A percentile compares a stretch with the other conserved stretches of the same genome.
Conservation (phyloP, 106 monocot genomes). For the Acorus calamus region DNA sequence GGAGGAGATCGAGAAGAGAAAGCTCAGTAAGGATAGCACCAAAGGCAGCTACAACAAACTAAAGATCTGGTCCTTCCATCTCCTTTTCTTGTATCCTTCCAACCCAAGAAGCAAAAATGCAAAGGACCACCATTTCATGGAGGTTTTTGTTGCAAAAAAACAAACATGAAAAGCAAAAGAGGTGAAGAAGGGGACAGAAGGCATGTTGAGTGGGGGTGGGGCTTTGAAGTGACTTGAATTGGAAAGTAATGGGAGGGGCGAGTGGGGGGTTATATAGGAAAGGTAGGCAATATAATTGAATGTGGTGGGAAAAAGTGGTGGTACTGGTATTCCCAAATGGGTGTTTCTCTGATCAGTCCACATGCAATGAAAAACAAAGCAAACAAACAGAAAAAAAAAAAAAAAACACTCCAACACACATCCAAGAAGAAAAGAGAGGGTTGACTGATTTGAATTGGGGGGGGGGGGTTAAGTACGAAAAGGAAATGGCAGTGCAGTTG, state of each 20-base stretch:
- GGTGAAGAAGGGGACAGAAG: conserved; percentile 3
- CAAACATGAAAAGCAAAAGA: neutral
- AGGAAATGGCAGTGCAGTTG: no score
- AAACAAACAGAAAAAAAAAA: no score
- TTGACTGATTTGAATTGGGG: no score
- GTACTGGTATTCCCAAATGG: conserved; percentile 18
- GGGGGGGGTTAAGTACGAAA: no score
- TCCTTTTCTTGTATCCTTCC: conserved; percentile 3
- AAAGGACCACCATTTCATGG: neutral
- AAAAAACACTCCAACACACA: no score
- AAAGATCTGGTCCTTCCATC: neutral
- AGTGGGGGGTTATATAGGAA: conserved; percentile 13
- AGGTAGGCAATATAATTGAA: neutral
- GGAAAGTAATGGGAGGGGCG: neutral
- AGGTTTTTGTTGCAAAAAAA: neutral
- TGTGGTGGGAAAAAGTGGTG: neutral
- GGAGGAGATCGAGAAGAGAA: neutral
- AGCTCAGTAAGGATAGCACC: conserved; percentile 45
- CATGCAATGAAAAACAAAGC: no score
- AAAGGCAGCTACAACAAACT: neutral
- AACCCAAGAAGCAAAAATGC: neutral
- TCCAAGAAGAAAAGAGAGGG: no score
- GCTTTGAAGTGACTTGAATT: neutral
- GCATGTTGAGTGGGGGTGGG: conserved; percentile 1
- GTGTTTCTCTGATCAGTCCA: no score